Conservation (phyloP, 495 filamentous ascomycete genomes). For the Penicillium lividum region DNA sequence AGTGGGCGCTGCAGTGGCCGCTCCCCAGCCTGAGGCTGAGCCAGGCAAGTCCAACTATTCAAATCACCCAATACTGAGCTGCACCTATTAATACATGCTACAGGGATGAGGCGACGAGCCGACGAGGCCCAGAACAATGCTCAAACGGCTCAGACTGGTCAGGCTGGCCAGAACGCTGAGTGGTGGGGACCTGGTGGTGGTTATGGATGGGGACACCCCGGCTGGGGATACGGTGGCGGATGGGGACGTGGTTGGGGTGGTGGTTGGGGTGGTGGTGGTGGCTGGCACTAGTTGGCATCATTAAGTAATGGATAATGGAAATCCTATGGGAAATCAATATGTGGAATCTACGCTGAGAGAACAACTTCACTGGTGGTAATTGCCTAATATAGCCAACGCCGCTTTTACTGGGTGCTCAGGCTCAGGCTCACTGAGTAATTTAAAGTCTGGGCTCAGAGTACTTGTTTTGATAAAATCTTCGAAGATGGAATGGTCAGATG, state of each 20-base stretch:
- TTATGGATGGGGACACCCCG: not conserved
- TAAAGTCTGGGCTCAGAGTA: too few relatives aligned
- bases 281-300: not conserved
- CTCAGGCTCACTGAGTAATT: too few relatives aligned
- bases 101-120: not conserved
- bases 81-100: not conserved
- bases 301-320: not conserved
- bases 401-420: too few relatives aligned
- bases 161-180: not conserved
- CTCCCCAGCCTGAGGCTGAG: not conserved
- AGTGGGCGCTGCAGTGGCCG: constrained; percentile 1
- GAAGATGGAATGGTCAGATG: too few relatives aligned
- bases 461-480: too few relatives aligned
- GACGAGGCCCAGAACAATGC: not conserved
- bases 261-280: constrained; percentile 2
- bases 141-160: not conserved
- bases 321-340: too few relatives aligned
- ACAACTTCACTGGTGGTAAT: too few relatives aligned
- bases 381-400: too few relatives aligned
- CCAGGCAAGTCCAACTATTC: not conserved
- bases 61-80: not conserved
- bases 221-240: constrained; percentile 1
- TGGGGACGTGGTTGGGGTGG: not conserved
- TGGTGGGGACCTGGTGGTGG: constrained; percentile 2
- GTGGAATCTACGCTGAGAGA: too few relatives aligned